Evolutionary conservation across 225 moss, liverwort and hornwort genomes (phyloP).

Genomic region (Climacium dendroides): DNA sequence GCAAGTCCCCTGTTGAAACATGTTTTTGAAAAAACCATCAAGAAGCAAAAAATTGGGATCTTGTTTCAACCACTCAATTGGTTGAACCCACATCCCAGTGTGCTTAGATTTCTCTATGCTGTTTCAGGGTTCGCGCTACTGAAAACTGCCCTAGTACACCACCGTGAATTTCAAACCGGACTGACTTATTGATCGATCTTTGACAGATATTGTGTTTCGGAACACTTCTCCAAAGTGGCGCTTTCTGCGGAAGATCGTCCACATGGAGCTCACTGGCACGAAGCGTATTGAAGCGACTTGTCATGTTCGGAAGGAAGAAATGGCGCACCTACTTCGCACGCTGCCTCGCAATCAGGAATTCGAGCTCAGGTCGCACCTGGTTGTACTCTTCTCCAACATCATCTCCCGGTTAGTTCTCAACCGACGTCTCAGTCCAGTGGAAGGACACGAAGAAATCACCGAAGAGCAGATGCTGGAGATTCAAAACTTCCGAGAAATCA

Average conservation of each 20-base stretch:
- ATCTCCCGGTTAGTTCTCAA: neutral
- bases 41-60: neutral
- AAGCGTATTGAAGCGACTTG: neutral
- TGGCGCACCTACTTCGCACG: neutral
- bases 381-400: neutral
- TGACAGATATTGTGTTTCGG: neutral
- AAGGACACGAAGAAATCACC: neutral
- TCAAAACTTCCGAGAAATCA: neutral
- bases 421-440: neutral
- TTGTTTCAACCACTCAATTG: neutral
- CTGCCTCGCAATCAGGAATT: neutral
- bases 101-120: neutral
- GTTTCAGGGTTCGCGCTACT: neutral
- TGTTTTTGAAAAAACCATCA: neutral
- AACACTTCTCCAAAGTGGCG: neutral
- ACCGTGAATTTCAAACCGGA: neutral
- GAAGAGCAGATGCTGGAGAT: neutral
- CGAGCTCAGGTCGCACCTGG: neutral
- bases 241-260: neutral
- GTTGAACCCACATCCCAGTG: neutral
- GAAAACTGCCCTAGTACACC: neutral
- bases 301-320: neutral
- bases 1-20: neutral
- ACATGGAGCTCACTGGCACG: neutral
- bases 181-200: neutral